Percentiles rank a stretch among this genome's conserved stretches.
Evolutionary conservation across 2,329 filamentous ascomycete genomes (phyloP).

Genomic region (Cercospora beticola): DNA sequence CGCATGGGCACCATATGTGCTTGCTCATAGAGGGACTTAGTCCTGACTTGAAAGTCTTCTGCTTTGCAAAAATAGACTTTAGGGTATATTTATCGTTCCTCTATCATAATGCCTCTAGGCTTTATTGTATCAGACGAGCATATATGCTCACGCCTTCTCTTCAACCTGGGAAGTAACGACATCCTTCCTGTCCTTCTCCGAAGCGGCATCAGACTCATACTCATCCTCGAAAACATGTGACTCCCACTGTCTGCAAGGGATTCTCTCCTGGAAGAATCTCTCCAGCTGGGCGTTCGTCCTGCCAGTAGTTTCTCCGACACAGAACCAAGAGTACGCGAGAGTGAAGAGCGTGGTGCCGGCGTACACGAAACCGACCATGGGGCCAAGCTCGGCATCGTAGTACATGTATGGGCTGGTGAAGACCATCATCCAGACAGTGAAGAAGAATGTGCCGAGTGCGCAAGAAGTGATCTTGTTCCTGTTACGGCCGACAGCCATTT

Average conservation of each 20-base stretch:
- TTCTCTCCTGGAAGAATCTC: slow-evolving; percentile 42
- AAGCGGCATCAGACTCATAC: slow-evolving; percentile 5
- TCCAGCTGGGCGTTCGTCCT: slow-evolving; percentile 41
- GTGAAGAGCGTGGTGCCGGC: slow-evolving; percentile 22
- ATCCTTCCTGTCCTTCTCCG: slow-evolving; percentile 17
- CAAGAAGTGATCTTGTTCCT: slow-evolving; percentile 49
- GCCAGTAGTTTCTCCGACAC: slow-evolving; percentile 44
- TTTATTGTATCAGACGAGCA: neutral
- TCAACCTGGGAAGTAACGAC: slow-evolving; percentile 9
- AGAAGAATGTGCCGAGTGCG: slow-evolving; percentile 48
- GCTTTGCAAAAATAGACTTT: neutral
- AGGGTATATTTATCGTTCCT: neutral
- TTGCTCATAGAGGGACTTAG: neutral
- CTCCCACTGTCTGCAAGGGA: slow-evolving; percentile 27
- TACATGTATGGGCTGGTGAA: slow-evolving; percentile 47
- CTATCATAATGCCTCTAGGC: neutral
- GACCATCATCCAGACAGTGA: slow-evolving; percentile 45
- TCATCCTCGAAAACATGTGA: slow-evolving; percentile 24
- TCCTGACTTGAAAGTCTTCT: neutral
- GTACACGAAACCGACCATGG: slow-evolving; percentile 39
- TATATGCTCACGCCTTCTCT: slow-evolving; percentile 8
- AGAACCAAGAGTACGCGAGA: slow-evolving; percentile 45
- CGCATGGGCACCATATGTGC: neutral
- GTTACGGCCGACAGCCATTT: slow-evolving; percentile 52
- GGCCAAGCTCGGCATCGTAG: slow-evolving; percentile 38